These are phyloP conservation scores for Opeltia flavorubescens DNA, from an alignment of 495 filamentous ascomycete genomes.

Conservation along the genomic window DNA sequence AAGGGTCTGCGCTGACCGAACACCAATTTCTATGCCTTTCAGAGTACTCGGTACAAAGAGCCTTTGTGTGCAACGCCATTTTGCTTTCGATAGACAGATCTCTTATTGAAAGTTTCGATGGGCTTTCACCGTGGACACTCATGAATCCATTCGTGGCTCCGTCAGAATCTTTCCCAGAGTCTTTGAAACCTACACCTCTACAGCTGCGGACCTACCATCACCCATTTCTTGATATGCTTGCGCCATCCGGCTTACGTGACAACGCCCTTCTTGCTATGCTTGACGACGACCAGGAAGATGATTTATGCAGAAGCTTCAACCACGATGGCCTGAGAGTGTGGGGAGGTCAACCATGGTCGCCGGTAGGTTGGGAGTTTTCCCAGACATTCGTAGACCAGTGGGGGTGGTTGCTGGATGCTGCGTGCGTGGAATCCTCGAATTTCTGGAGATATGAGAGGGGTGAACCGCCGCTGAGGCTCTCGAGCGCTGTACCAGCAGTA, in stretches of 20 bases:
- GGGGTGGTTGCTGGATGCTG: constrained; percentile 6
- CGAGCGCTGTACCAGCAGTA: too few relatives aligned
- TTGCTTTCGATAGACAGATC: constrained; percentile 2
- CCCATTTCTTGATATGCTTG: constrained; percentile 26
- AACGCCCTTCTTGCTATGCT: constrained; percentile 12
- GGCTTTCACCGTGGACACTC: constrained; percentile 9
- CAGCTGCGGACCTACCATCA: constrained; percentile 27
- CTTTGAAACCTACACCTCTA: constrained; percentile 21
- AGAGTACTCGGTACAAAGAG: constrained; percentile 10
- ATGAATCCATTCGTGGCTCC: constrained; percentile 11
- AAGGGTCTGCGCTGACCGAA: constrained; percentile 2
- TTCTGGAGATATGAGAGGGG: constrained; percentile 10
- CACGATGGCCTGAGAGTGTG: constrained; percentile 4
- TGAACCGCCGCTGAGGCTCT: constrained; percentile 5
- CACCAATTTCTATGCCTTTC: constrained; percentile 8
- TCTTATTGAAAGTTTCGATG: constrained; percentile 3
- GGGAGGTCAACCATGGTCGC: constrained; percentile 7
- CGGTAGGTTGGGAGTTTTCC: constrained; percentile 8
- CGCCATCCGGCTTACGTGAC: constrained; percentile 22
- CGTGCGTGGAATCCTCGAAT: constrained; percentile 6
- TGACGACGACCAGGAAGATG: constrained; percentile 15
- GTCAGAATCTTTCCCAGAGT: constrained; percentile 11
- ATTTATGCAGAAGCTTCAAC: constrained; percentile 8
- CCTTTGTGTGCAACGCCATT: constrained; percentile 6
- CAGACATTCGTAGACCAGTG: constrained; percentile 7